Evolutionary conservation across 139 green algal species (phyloP).

Genomic region (Yamagishiella unicocca): DNA sequence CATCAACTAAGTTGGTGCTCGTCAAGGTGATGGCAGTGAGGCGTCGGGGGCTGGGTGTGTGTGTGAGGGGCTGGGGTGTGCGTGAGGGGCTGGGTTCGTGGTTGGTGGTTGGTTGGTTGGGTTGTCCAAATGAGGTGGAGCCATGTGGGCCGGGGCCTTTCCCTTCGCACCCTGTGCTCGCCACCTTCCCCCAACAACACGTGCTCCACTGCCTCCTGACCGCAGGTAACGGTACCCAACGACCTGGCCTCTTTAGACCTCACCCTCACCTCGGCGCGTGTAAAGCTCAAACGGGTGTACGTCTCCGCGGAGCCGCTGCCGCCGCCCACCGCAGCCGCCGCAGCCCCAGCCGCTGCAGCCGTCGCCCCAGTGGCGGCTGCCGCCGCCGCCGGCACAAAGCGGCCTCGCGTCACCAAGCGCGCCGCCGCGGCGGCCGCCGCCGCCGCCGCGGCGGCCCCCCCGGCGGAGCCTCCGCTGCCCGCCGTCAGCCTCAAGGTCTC

Average conservation of each 20-base stretch:
- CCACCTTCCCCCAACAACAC: too few relatives aligned
- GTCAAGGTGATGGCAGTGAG: too few relatives aligned
- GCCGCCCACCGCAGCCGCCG: not conserved
- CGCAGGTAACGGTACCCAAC: conserved; percentile 7
- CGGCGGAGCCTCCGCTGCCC: not conserved
- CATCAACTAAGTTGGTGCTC: too few relatives aligned
- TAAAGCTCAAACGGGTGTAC: conserved; percentile 47
- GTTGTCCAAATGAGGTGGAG: too few relatives aligned
- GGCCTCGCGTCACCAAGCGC: not conserved
- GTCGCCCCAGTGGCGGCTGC: too few relatives aligned
- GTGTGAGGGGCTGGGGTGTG: not conserved
- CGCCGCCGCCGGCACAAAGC: not conserved
- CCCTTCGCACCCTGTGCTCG: too few relatives aligned
- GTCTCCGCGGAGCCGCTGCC: not conserved
- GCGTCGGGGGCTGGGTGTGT: too few relatives aligned
- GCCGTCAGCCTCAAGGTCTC: conserved; percentile 17
- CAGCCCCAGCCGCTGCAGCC: not conserved
- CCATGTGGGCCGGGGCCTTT: too few relatives aligned
- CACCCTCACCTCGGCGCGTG: conserved; percentile 36
- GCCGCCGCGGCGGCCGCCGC: not conserved
- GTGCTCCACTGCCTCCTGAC: not conserved
- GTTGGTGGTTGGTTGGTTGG: too few relatives aligned
- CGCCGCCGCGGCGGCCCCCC: not conserved
- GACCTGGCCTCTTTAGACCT: conserved; percentile 27
- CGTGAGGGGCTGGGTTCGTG: not conserved